A percentile compares a stretch with the other conserved stretches of the same genome.
Conservation (phyloP, 2,329 filamentous ascomycete genomes). For the Aureobasidium sp. region DNA sequence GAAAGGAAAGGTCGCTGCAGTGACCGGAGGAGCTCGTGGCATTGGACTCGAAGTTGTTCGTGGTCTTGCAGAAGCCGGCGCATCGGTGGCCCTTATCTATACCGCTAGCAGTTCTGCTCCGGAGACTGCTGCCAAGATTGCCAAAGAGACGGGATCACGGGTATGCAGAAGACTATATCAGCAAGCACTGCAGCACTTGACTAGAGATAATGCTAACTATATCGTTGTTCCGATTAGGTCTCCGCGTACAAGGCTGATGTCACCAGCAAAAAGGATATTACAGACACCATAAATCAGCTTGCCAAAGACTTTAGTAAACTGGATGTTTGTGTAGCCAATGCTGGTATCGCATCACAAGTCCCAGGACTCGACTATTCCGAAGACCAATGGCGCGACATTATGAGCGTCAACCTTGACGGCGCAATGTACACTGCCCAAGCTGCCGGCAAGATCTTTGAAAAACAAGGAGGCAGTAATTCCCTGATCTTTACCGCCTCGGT, state of each 20-base stretch:
- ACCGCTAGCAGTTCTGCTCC: slow-evolving; percentile 34
- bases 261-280: slow-evolving; percentile 56
- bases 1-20: slow-evolving; percentile 69
- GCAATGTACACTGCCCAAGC: slow-evolving; percentile 78
- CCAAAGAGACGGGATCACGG: slow-evolving; percentile 18
- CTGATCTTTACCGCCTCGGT: slow-evolving; percentile 93
- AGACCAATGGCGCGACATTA: slow-evolving; percentile 52
- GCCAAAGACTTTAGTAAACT: slow-evolving; percentile 64
- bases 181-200: no score
- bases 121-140: slow-evolving; percentile 19
- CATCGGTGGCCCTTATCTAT: slow-evolving; percentile 49
- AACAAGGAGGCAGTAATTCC: slow-evolving; percentile 67
- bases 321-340: slow-evolving; percentile 58
- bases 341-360: slow-evolving; percentile 75
- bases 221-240: neutral
- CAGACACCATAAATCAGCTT: slow-evolving; percentile 64
- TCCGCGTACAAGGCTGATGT: slow-evolving; percentile 61
- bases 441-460: slow-evolving; percentile 79
- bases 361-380: slow-evolving; percentile 76
- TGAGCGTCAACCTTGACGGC: slow-evolving; percentile 59
- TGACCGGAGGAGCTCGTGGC: slow-evolving; percentile 82
- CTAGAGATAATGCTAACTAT: no score
- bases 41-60: slow-evolving; percentile 85
- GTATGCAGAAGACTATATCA: no score
- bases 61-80: slow-evolving; percentile 75